These are phyloP conservation scores for Alternaria brassicicola DNA, from an alignment of 2,329 filamentous ascomycete genomes.

Conservation along the genomic window DNA sequence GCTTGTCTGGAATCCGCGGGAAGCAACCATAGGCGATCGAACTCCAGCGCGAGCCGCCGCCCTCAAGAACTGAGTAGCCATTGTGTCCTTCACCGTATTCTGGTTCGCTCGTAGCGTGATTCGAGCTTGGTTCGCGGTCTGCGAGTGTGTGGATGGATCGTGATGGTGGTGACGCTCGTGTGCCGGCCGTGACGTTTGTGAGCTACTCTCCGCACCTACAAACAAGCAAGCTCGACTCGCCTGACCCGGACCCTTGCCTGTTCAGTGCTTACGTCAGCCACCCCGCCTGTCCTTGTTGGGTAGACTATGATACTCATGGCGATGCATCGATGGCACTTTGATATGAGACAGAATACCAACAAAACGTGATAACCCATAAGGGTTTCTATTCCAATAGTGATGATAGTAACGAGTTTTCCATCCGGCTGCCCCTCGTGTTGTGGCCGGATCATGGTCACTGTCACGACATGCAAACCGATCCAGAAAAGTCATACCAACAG, in stretches of 20 bases:
- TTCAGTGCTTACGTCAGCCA: conserved; percentile 4
- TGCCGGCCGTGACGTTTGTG: conserved; percentile 17
- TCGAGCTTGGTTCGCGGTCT: background rate
- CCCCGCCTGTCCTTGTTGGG: background rate
- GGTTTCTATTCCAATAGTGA: background rate
- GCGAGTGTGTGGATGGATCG: background rate
- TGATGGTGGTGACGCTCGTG: conserved; percentile 8
- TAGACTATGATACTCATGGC: conserved; percentile 1
- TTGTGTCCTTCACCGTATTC: conserved; percentile 25
- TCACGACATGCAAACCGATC: background rate
- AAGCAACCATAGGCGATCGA: conserved; percentile 24
- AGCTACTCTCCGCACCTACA: conserved; percentile 12
- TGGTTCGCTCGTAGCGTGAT: background rate
- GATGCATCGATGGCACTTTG: background rate
- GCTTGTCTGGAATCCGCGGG: conserved; percentile 52
- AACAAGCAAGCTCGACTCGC: conserved; percentile 16
- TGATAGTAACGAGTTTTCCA: too few species aligned
- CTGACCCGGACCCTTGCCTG: conserved; percentile 13
- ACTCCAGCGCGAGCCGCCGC: conserved; percentile 47
- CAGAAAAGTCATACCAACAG: background rate
- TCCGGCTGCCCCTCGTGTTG: background rate
- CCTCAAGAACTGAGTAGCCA: conserved; percentile 54
- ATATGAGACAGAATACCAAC: background rate
- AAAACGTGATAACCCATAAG: background rate
- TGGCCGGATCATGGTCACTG: background rate